Conservation (phyloP, 2,329 filamentous ascomycete genomes). For the Ophioceras dolichostomum region DNA sequence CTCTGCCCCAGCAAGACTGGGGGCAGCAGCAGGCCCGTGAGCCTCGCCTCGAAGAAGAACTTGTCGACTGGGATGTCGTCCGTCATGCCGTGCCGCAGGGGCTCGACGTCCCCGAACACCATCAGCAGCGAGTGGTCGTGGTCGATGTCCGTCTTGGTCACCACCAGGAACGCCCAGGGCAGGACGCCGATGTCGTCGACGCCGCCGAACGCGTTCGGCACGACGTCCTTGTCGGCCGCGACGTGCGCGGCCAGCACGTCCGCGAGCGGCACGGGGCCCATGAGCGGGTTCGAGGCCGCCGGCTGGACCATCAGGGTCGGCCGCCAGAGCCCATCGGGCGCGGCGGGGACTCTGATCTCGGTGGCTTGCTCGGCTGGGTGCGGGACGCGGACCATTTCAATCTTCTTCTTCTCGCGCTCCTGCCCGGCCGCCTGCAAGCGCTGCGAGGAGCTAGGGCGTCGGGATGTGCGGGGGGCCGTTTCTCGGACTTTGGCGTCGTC, state of each 20-base stretch:
- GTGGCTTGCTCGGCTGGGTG: slow-evolving; percentile 3
- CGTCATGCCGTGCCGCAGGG: background rate
- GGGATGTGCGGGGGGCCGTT: no score
- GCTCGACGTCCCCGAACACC: background rate
- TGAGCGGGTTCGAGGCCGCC: slow-evolving; percentile 1
- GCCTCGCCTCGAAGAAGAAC: slow-evolving; percentile 1
- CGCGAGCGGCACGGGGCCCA: background rate
- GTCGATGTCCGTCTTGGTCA: background rate
- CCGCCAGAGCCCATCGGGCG: slow-evolving; percentile 2
- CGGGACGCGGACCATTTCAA: slow-evolving; percentile 1
- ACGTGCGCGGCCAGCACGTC: slow-evolving; percentile 2
- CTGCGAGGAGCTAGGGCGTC: no score
- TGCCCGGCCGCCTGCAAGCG: no score
- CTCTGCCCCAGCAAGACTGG: slow-evolving; percentile 1
- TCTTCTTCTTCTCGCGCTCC: background rate
- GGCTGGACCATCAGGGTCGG: slow-evolving; percentile 1
- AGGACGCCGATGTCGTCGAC: slow-evolving; percentile 1
- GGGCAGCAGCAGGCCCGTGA: slow-evolving; percentile 1
- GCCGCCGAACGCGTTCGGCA: background rate
- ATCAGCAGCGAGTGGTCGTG: background rate
- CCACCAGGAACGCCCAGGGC: slow-evolving; percentile 3
- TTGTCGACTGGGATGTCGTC: background rate
- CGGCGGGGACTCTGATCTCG: no score
- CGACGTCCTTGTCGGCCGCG: slow-evolving; percentile 3
- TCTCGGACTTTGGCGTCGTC: no score